Conservation (phyloP, 768 basidiomycete genomes). For the Termitomyces sp. region DNA sequence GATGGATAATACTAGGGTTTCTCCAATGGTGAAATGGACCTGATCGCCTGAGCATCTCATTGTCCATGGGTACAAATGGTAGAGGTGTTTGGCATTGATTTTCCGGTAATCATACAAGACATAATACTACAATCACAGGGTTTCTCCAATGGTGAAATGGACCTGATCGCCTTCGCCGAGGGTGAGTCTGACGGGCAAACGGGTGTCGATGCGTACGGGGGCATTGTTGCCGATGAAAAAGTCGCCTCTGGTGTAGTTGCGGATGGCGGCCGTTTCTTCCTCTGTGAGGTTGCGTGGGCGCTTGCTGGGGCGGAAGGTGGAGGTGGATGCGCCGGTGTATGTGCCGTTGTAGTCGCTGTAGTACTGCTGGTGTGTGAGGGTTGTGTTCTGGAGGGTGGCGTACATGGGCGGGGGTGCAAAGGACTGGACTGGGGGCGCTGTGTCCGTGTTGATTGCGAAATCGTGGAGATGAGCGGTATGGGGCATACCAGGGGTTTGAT, state of each 20-base stretch:
- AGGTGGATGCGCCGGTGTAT: constrained; percentile 66
- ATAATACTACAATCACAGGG: too few species aligned
- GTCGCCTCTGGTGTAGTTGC: constrained; percentile 78
- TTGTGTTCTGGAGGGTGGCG: constrained; percentile 41
- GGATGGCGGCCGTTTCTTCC: constrained; percentile 78
- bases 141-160: constrained; percentile 53
- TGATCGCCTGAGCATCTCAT: constrained; percentile 73
- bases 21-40: constrained; percentile 61
- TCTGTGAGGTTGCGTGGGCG: constrained; percentile 78
- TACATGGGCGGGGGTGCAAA: constrained; percentile 51
- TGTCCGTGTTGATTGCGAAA: constrained; percentile 12
- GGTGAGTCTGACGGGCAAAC: constrained; percentile 74
- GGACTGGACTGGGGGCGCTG: constrained; percentile 28
- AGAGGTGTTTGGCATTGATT: too few species aligned
- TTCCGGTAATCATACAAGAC: too few species aligned
- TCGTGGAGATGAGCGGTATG: constrained; percentile 13
- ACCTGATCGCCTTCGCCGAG: constrained; percentile 82
- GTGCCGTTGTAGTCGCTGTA: constrained; percentile 70
- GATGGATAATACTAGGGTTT: too few species aligned
- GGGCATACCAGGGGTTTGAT: constrained; percentile 36
- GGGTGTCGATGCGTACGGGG: constrained; percentile 79
- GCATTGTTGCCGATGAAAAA: constrained; percentile 81
- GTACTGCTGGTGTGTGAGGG: constrained; percentile 61
- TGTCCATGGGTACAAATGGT: constrained; percentile 43
- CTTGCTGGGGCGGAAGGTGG: constrained; percentile 78